Evolutionary conservation across 306 rosid species (phyloP), one percentile per base, ranked within the genome.

Genomic region (Lotus japonicus): DNA sequence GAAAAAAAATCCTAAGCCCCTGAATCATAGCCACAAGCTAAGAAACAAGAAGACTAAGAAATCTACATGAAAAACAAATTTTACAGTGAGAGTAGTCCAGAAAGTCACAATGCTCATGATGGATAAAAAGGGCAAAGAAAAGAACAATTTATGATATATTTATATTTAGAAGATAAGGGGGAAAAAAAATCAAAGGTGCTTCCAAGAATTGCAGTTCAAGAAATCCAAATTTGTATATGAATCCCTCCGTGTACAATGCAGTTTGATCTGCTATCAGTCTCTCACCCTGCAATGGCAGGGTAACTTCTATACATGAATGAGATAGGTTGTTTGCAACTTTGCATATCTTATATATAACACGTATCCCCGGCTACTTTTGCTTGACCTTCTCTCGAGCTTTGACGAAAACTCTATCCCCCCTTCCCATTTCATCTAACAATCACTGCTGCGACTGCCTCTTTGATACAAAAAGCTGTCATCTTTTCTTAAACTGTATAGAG

Each of bases 251-350:
- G 81, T 78, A 86, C 82, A 82, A 69, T 62, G 83, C 85, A 78
- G 73, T 77, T 73, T 74, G 77, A 74, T 66, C 72, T 76, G 85
- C 86, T n/a, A n/a, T n/a, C n/a, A n/a, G n/a, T n/a, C n/a, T 66
- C 81, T 78, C 78, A 68, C 92, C 87, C 91, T 78, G 79, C 53
- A 88, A 91, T 86, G 82, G 88, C 87, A 88, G 89, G 97, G 92
- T 74, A 79, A 81, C 83, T 79, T 87, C 94, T 91, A 87, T 91
- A 88, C 96, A 91, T 75, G 88, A 88, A 86, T 80, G 83, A 71
- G 86, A 75, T 21, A 21, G 26, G 3, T 66, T 74, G 84, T 69
- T 89, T 89, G 83, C n/a, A n/a, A n/a, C n/a, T 88, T 81, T 79
- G 79, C 82, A 68, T 60, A 79, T 69, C 74, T 46, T 63, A 80